A percentile compares a stretch with the other conserved stretches of the same genome.
phyloP scores from a whole-genome alignment of 257 asterid species.

The Plantago elongata region DNA sequence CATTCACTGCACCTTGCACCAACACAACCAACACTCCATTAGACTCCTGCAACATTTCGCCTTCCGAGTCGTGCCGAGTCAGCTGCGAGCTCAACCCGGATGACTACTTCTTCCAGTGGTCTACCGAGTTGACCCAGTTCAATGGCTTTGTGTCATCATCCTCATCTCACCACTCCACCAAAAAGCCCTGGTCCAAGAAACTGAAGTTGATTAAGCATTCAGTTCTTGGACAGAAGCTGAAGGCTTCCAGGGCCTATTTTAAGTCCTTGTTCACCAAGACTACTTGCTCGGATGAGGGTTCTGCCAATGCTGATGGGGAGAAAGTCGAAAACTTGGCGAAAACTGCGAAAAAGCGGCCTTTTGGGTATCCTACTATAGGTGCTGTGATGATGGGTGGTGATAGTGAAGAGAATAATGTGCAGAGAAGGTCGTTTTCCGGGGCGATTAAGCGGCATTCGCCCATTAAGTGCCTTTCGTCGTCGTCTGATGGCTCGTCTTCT shows the following conservation, averaged over 20 bases:
- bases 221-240: conserved; percentile 26
- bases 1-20: conserved; percentile 36
- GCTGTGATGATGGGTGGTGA: conserved; percentile 33
- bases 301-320: conserved; percentile 7
- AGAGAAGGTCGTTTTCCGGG: conserved; percentile 73
- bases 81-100: conserved; percentile 73
- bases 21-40: conserved; percentile 34
- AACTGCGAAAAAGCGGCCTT: not conserved
- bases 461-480: conserved; percentile 43
- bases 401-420: conserved; percentile 31
- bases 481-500: conserved; percentile 49
- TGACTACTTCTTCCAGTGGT: conserved; percentile 68
- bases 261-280: conserved; percentile 28
- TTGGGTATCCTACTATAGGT: conserved; percentile 40
- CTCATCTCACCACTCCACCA: conserved; percentile 6
- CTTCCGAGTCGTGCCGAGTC: conserved; percentile 68
- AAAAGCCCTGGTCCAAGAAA: conserved; percentile 42
- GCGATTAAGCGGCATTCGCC: conserved; percentile 63
- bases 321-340: not conserved
- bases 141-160: conserved; percentile 18
- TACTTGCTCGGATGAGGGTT: conserved; percentile 12
- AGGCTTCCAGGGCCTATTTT: conserved; percentile 30
- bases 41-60: conserved; percentile 54
- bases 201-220: conserved; percentile 29
- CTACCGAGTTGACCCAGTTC: conserved; percentile 48